Evolutionary conservation across 768 basidiomycete genomes (phyloP).

Genomic region (Macrolepiota fuliginosa): DNA sequence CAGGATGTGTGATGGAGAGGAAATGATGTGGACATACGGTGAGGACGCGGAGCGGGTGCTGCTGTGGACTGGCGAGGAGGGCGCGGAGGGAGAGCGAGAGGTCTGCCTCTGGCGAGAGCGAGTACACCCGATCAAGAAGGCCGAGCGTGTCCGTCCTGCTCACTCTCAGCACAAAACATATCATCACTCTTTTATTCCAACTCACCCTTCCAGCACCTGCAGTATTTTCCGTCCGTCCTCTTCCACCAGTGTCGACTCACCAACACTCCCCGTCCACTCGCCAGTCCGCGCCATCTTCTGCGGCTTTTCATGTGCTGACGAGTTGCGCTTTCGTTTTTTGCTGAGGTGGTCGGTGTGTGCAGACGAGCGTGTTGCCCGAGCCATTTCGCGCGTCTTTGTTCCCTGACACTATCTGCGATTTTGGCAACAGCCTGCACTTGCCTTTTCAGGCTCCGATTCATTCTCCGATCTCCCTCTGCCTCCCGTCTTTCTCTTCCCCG

Average conservation of each 20-base stretch:
- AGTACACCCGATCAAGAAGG: constrained; percentile 78
- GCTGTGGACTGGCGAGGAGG: constrained; percentile 50
- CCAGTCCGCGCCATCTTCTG: constrained; percentile 48
- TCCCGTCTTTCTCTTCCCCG: constrained; percentile 20
- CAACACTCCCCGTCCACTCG: constrained; percentile 13
- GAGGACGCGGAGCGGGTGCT: constrained; percentile 53
- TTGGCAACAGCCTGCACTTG: background rate
- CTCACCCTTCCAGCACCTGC: constrained; percentile 56
- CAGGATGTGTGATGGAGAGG: constrained; percentile 18
- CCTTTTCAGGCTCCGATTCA: constrained; percentile 16
- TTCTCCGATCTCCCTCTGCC: constrained; percentile 8
- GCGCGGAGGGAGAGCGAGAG: constrained; percentile 51
- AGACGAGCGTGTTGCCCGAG: constrained; percentile 69
- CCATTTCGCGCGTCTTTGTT: constrained; percentile 45
- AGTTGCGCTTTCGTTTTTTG: constrained; percentile 65
- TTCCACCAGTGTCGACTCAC: constrained; percentile 19
- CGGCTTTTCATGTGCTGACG: constrained; percentile 33
- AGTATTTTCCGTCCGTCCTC: constrained; percentile 51
- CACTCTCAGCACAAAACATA: constrained; percentile 13
- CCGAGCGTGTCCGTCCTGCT: constrained; percentile 71
- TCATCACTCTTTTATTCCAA: constrained; percentile 2
- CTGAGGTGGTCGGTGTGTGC: constrained; percentile 20
- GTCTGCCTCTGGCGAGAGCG: constrained; percentile 41
- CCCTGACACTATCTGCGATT: background rate
- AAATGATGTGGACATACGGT: constrained; percentile 40